These are phyloP conservation scores for Erythrobasidium hasegawianum DNA, from an alignment of 1,284 basidiomycete genomes.

Conservation along the genomic window DNA sequence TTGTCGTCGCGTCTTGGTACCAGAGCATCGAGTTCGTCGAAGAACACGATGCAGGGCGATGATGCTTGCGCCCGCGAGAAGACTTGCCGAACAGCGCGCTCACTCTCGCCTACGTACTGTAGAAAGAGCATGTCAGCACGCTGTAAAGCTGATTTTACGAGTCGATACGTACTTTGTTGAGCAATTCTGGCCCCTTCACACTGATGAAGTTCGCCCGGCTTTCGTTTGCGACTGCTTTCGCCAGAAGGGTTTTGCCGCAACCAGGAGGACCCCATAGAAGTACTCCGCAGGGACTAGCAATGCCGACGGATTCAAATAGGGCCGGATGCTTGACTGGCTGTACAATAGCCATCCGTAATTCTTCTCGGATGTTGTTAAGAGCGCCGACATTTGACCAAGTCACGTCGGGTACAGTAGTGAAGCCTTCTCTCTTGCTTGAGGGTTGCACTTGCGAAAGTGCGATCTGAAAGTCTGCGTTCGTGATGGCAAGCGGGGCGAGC, in stretches of 20 bases:
- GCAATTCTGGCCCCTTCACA: conserved; percentile 90
- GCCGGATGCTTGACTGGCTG: conserved; percentile 89
- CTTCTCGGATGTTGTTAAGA: conserved; percentile 74
- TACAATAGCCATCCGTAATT: conserved; percentile 94
- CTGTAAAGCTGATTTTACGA: not conserved
- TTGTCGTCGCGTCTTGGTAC: conserved; percentile 90
- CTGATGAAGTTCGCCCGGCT: conserved; percentile 92
- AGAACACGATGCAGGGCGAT: conserved; percentile 85
- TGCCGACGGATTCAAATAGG: conserved; percentile 79
- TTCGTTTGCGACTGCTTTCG: conserved; percentile 96
- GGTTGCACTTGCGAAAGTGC: conserved; percentile 87
- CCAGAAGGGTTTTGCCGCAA: conserved; percentile 91
- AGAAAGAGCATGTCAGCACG: not conserved
- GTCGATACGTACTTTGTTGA: conserved; percentile 76
- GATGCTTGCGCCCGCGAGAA: conserved; percentile 84
- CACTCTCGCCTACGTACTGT: conserved; percentile 96
- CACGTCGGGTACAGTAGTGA: conserved; percentile 92
- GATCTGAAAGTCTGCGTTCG: conserved; percentile 67
- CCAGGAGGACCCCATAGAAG: conserved; percentile 98
- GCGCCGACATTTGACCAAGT: conserved; percentile 96
- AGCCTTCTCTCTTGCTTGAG: conserved; percentile 94
- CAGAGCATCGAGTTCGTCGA: conserved; percentile 93
- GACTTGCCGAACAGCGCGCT: conserved; percentile 88
- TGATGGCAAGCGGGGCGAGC: conserved; percentile 74
- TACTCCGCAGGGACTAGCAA: conserved; percentile 82